Conservation (phyloP, 1,284 basidiomycete genomes). For the Apiotrichum veenhuisii region DNA sequence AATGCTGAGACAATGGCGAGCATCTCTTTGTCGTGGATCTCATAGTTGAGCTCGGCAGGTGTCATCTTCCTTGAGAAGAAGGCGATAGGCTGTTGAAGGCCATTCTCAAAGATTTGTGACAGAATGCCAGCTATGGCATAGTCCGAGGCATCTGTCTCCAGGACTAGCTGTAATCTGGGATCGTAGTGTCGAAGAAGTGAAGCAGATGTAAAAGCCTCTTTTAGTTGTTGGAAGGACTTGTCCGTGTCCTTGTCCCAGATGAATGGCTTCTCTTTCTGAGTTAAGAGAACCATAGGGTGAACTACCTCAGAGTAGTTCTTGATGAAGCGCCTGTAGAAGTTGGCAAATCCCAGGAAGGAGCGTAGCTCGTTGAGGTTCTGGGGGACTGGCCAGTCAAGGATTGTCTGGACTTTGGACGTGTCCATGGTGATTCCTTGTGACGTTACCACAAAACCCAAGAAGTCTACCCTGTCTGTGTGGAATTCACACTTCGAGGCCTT, state of each 20-base stretch:
- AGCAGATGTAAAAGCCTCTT: constrained; percentile 22
- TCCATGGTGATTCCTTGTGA: constrained; percentile 28
- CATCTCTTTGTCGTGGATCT: constrained; percentile 55
- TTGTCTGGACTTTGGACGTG: constrained; percentile 37
- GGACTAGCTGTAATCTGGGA: constrained; percentile 31
- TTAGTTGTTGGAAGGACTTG: constrained; percentile 28
- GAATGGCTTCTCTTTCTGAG: constrained; percentile 41
- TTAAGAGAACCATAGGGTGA: constrained; percentile 49
- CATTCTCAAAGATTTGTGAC: constrained; percentile 32
- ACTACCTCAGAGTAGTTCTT: constrained; percentile 43
- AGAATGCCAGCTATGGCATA: constrained; percentile 34
- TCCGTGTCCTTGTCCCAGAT: constrained; percentile 45
- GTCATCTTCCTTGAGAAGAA: constrained; percentile 43
- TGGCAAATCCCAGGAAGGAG: constrained; percentile 51
- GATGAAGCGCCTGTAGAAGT: constrained; percentile 52
- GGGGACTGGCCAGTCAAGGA: constrained; percentile 27
- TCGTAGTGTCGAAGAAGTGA: constrained; percentile 49
- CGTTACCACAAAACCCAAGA: constrained; percentile 34
- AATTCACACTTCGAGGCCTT: constrained; percentile 52
- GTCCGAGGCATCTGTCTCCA: constrained; percentile 44
- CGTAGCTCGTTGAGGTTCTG: constrained; percentile 39
- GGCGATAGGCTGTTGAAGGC: constrained; percentile 42
- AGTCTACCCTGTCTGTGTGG: constrained; percentile 14
- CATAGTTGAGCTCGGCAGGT: constrained; percentile 43
- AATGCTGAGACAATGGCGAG: constrained; percentile 51